phyloP scores from a whole-genome alignment of 2,329 filamentous ascomycete genomes.

The Venturiaceae sp. region DNA sequence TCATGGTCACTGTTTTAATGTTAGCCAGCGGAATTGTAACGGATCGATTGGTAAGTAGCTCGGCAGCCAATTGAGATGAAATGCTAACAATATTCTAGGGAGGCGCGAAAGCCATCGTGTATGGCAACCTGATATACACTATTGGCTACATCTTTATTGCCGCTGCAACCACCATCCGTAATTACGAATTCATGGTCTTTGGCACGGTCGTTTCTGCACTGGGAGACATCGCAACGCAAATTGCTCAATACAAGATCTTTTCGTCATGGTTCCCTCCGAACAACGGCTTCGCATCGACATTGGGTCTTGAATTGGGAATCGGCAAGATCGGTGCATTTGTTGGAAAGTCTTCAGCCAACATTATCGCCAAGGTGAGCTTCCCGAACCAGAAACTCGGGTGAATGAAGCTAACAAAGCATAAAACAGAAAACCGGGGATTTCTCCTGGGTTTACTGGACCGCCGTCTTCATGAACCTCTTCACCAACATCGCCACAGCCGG shows the following conservation, averaged over 20 bases:
- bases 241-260: slow-evolving; percentile 57
- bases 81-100: background rate
- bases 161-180: slow-evolving; percentile 45
- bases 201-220: slow-evolving; percentile 46
- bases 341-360: slow-evolving; percentile 50
- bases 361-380: slow-evolving; percentile 34
- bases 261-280: slow-evolving; percentile 55
- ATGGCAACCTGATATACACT: background rate
- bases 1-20: slow-evolving; percentile 50
- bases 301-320: slow-evolving; percentile 50
- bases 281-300: slow-evolving; percentile 51
- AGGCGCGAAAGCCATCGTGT: background rate
- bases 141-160: slow-evolving; percentile 27
- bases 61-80: background rate
- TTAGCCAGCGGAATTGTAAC: slow-evolving; percentile 46
- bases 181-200: slow-evolving; percentile 51
- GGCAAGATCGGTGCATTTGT: slow-evolving; percentile 51
- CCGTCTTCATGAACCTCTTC: slow-evolving; percentile 55
- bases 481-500: slow-evolving; percentile 44
- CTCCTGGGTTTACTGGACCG: slow-evolving; percentile 52
- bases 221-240: slow-evolving; percentile 54
- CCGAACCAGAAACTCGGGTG: background rate
- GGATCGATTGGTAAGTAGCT: slow-evolving; percentile 27
- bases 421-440: slow-evolving; percentile 49
- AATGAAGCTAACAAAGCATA: background rate